Evolutionary conservation across 2,329 filamentous ascomycete species (phyloP).

Genomic region (Beauveria scarabaeidicola): DNA sequence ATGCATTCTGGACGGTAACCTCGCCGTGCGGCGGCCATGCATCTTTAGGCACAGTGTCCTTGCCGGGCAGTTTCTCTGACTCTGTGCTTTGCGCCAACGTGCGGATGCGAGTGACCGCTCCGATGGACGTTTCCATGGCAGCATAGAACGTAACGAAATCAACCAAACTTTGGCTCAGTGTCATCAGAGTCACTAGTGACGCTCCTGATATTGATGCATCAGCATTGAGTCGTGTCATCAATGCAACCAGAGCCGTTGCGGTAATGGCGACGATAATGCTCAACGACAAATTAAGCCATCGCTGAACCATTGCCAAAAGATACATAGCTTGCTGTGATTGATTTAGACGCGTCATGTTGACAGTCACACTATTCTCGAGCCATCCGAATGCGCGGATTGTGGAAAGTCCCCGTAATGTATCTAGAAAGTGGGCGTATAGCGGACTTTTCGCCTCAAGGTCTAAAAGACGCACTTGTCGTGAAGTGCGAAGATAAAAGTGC

Average conservation of each 20-base stretch:
- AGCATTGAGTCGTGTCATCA: slow-evolving; percentile 33
- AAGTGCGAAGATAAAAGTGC: background rate
- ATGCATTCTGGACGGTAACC: slow-evolving; percentile 14
- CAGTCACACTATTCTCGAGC: slow-evolving; percentile 31
- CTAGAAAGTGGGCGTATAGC: slow-evolving; percentile 37
- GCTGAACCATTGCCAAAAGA: slow-evolving; percentile 46
- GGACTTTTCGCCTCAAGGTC: slow-evolving; percentile 29
- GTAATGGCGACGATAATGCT: slow-evolving; percentile 39
- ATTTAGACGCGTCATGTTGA: slow-evolving; percentile 40
- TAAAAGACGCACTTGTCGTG: slow-evolving; percentile 35
- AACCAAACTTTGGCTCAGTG: slow-evolving; percentile 22
- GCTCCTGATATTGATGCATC: slow-evolving; percentile 28
- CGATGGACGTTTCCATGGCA: slow-evolving; percentile 17
- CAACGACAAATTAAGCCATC: slow-evolving; percentile 44
- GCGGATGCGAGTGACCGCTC: slow-evolving; percentile 15
- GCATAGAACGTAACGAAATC: slow-evolving; percentile 18
- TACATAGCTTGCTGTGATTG: slow-evolving; percentile 48
- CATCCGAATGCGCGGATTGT: slow-evolving; percentile 50
- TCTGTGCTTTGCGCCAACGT: slow-evolving; percentile 12
- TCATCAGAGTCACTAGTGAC: slow-evolving; percentile 28
- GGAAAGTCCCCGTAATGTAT: slow-evolving; percentile 42
- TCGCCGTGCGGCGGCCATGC: slow-evolving; percentile 15
- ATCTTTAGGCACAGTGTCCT: slow-evolving; percentile 6
- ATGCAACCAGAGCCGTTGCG: slow-evolving; percentile 34
- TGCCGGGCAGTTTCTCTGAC: slow-evolving; percentile 10